phyloP scores from a whole-genome alignment of 192 early-diverging fungal species.

The Linderina pennispora region DNA sequence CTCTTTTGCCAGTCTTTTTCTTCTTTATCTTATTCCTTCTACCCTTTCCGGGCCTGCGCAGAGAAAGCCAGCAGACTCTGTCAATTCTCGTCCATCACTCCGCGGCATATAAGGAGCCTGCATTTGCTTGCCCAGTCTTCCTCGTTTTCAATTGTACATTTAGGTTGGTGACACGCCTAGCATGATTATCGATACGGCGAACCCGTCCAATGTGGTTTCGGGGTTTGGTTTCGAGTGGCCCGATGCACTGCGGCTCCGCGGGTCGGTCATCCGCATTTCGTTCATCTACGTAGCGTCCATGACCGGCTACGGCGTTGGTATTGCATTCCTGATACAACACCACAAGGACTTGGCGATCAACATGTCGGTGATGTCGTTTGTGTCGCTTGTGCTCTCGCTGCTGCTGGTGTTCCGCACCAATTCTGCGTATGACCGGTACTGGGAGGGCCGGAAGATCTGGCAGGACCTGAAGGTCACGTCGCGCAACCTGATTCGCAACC shows the following conservation, averaged over 20 bases:
- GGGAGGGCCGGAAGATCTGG: slow-evolving; percentile 86
- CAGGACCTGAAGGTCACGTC: slow-evolving; percentile 58
- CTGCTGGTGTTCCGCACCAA: slow-evolving; percentile 54
- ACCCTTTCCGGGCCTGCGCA: no score
- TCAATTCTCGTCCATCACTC: no score
- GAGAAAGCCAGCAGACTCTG: no score
- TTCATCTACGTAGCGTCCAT: slow-evolving; percentile 29
- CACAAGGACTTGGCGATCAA: slow-evolving; percentile 26
- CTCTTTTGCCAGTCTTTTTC: background rate
- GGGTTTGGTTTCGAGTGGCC: slow-evolving; percentile 33
- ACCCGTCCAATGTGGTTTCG: slow-evolving; percentile 21
- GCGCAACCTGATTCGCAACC: slow-evolving; percentile 70
- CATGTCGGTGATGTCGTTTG: slow-evolving; percentile 36
- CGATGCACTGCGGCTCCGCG: slow-evolving; percentile 34
- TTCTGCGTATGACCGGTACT: slow-evolving; percentile 71
- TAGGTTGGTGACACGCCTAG: no score
- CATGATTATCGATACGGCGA: slow-evolving; percentile 38
- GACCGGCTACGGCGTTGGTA: slow-evolving; percentile 42
- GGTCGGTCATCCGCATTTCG: slow-evolving; percentile 44
- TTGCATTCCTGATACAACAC: slow-evolving; percentile 33
- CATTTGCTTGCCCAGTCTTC: slow-evolving; percentile 2
- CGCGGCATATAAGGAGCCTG: no score
- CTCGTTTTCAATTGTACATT: no score
- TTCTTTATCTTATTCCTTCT: slow-evolving; percentile 1
- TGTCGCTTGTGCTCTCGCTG: slow-evolving; percentile 47